A percentile compares a stretch with the other conserved stretches of the same genome.
Conservation (phyloP, 2,329 filamentous ascomycete species). For the Ascomycota sp. region DNA sequence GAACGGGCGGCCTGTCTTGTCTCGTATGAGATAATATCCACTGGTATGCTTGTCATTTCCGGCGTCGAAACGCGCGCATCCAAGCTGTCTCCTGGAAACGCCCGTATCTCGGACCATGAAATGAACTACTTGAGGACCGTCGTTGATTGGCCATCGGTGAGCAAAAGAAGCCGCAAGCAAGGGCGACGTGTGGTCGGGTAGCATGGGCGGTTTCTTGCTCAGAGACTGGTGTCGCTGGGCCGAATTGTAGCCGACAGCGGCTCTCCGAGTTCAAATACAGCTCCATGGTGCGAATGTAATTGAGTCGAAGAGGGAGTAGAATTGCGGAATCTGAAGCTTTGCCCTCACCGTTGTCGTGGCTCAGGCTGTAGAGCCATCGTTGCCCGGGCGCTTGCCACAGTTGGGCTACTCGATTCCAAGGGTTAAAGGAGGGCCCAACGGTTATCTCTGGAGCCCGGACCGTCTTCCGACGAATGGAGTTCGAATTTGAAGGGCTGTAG, state of each 20-base stretch:
- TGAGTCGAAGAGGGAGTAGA: slow-evolving; percentile 21
- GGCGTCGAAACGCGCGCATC: slow-evolving; percentile 8
- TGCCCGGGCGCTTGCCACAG: slow-evolving; percentile 15
- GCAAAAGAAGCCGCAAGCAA: slow-evolving; percentile 26
- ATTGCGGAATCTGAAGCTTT: slow-evolving; percentile 17
- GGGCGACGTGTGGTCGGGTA: slow-evolving; percentile 21
- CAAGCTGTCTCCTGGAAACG: slow-evolving; percentile 13
- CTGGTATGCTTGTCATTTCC: slow-evolving; percentile 5
- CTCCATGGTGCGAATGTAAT: slow-evolving; percentile 14
- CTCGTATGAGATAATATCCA: slow-evolving; percentile 19
- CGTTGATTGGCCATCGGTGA: slow-evolving; percentile 21
- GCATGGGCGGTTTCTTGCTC: slow-evolving; percentile 2
- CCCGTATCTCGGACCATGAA: slow-evolving; percentile 11
- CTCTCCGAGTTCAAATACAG: slow-evolving; percentile 18
- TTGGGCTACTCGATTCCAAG: slow-evolving; percentile 23
- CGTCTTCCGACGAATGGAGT: slow-evolving; percentile 19
- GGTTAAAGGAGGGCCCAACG: slow-evolving; percentile 20
- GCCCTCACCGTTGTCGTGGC: slow-evolving; percentile 12
- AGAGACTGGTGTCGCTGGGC: slow-evolving; percentile 4
- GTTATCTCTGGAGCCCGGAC: slow-evolving; percentile 13
- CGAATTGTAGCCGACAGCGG: slow-evolving; percentile 13
- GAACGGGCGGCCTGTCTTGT: slow-evolving; percentile 15
- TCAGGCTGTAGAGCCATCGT: slow-evolving; percentile 11
- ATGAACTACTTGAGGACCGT: slow-evolving; percentile 22
- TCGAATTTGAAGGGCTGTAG: slow-evolving; percentile 42